phyloP scores from a whole-genome alignment of 768 basidiomycete genomes.

The Lentinus brumalis region DNA sequence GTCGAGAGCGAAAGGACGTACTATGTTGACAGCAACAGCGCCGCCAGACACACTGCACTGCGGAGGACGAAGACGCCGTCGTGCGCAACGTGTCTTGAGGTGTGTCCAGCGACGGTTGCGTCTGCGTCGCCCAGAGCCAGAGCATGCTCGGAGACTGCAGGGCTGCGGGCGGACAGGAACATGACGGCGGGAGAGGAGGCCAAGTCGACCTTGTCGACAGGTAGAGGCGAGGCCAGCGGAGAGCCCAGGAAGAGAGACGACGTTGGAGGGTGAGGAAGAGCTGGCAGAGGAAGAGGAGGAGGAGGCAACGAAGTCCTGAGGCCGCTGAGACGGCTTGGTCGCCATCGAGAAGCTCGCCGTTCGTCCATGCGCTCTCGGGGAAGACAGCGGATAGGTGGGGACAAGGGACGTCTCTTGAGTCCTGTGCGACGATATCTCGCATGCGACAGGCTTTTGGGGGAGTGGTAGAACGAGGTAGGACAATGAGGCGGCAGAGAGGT shows the following conservation, averaged over 20 bases:
- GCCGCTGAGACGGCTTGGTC: slow-evolving; percentile 21
- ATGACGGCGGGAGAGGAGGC: slow-evolving; percentile 67
- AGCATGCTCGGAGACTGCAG: slow-evolving; percentile 18
- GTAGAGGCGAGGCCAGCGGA: slow-evolving; percentile 9
- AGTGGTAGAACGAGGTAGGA: not conserved
- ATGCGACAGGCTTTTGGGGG: not conserved
- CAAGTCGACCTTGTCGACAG: slow-evolving; percentile 8
- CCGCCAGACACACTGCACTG: slow-evolving; percentile 71
- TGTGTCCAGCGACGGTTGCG: slow-evolving; percentile 67
- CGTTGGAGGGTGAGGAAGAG: slow-evolving; percentile 10
- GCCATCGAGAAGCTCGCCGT: slow-evolving; percentile 2
- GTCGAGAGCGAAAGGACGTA: slow-evolving; percentile 58
- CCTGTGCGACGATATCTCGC: slow-evolving; percentile 5
- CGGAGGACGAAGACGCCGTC: slow-evolving; percentile 85
- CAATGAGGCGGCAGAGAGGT: not conserved
- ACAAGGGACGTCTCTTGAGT: not conserved
- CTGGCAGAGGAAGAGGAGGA: not conserved
- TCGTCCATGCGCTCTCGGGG: not conserved
- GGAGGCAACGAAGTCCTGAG: slow-evolving; percentile 9
- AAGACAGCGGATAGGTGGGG: slow-evolving; percentile 1
- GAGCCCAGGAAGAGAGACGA: not conserved
- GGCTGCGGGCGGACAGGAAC: slow-evolving; percentile 73
- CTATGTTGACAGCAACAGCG: slow-evolving; percentile 80
- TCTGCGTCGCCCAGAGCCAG: slow-evolving; percentile 65
- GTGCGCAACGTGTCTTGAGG: slow-evolving; percentile 75